Evolutionary conservation across 2,329 filamentous ascomycete species (phyloP), one percentile per base, ranked within the genome.

Genomic region (Paraconiothyrium brasiliense): DNA sequence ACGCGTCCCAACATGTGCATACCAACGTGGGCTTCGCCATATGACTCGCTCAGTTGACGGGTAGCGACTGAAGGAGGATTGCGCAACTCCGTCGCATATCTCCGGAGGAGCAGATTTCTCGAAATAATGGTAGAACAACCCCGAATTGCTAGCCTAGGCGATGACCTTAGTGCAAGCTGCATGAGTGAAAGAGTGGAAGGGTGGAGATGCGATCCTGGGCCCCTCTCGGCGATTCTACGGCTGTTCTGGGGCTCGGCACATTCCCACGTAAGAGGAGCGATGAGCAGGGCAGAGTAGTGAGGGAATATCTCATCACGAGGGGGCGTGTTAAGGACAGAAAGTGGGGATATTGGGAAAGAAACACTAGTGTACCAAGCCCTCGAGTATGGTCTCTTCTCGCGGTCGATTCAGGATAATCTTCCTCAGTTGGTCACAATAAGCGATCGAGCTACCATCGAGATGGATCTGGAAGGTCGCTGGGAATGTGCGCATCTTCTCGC

Each of bases 201-300:
- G 57, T 49, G 34, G 47, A 27, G 44, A 50, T 50, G 47, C 49
- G 48, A 44, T 39, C 49, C 49, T 58, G 47, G 52, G 43, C 35
- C 35, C 44, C 50, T 22, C 11, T 70, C 72, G 72, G 73, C 59
- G 59, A 67, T 72, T 73, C 72, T 73, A 73, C 72, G 72, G 72
- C 56, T 44, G 62, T 68, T 71, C 66, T 67, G 60, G 65, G 47
- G 43, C 9, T 39, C 37, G 35, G 35, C 43, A 55, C 24, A 2
- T 22, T 20, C 9, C 24, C 46, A 24, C 39, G 44, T 48, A 41
- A 30, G 39, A 13, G 13, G 22, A 4, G 27, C 35, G 16, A 51
- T 16, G 44, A 13, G 48, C 56, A 58, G 30, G 41, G 22, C 24
- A 24, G 9, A 46, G 43, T 46, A 20, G 46, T 16, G 43, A 35